A percentile compares a stretch with the other conserved stretches of the same genome.
Conservation (phyloP, 2,329 filamentous ascomycete species). For the Cladosporium sp. region DNA sequence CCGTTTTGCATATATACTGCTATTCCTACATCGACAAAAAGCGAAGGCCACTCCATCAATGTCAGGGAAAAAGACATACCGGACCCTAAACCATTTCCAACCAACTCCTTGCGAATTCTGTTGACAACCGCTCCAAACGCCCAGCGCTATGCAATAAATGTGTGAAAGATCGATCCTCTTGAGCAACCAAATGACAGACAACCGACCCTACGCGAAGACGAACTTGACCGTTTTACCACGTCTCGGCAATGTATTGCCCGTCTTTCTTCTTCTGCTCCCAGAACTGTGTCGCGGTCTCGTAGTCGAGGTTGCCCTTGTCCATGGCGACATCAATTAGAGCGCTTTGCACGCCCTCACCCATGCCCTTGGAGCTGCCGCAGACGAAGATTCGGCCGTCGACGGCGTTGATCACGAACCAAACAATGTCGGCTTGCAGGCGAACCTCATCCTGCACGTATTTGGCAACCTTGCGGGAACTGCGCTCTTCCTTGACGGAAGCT, state of each 20-base stretch:
- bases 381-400: conserved; percentile 96
- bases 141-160: too few relatives aligned
- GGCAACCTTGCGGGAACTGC: conserved; percentile 55
- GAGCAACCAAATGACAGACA: background rate
- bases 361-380: conserved; percentile 89
- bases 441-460: conserved; percentile 97
- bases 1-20: too few relatives aligned
- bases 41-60: too few relatives aligned
- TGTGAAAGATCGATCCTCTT: too few relatives aligned
- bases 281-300: conserved; percentile 75
- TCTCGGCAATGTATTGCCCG: conserved; percentile 85
- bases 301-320: conserved; percentile 80
- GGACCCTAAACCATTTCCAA: too few relatives aligned
- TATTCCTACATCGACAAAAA: too few relatives aligned
- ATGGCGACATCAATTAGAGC: conserved; percentile 87
- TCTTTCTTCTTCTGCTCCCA: conserved; percentile 88
- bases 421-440: conserved; percentile 81
- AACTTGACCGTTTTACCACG: conserved; percentile 21
- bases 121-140: too few relatives aligned
- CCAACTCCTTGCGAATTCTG: too few relatives aligned
- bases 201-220: background rate
- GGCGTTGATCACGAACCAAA: conserved; percentile 95
- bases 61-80: too few relatives aligned
- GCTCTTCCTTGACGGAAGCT: conserved; percentile 6
- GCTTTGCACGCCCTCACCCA: conserved; percentile 92